Percentiles rank a stretch among this genome's conserved stretches.
Conservation (phyloP, 345 rosid genomes). For the Rubroshorea leprosula region DNA sequence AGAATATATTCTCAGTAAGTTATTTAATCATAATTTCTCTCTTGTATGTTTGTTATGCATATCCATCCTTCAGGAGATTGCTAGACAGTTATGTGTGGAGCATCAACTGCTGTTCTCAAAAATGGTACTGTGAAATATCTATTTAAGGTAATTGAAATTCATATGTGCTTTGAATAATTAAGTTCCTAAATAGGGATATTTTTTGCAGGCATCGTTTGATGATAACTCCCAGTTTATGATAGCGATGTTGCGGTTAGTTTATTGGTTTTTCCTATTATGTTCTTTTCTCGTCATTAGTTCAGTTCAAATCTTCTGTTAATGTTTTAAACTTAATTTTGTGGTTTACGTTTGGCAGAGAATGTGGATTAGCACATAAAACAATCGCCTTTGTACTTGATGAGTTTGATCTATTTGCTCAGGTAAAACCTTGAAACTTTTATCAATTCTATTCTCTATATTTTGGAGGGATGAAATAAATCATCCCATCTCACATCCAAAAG, state of each 20-base stretch:
- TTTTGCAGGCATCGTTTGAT: constrained; percentile 81
- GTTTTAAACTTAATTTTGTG: constrained; percentile 7
- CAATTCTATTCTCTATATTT: constrained; percentile 3
- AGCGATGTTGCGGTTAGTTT: constrained; percentile 71
- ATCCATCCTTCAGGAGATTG: constrained; percentile 57
- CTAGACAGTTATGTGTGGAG: constrained; percentile 81
- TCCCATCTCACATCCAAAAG: too few species aligned
- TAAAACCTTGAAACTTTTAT: constrained; percentile 24
- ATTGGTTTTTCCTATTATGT: not conserved
- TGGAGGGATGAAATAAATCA: too few species aligned
- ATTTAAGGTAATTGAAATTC: constrained; percentile 4
- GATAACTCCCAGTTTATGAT: constrained; percentile 85
- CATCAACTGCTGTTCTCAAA: constrained; percentile 79
- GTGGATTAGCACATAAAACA: constrained; percentile 94
- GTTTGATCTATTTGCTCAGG: constrained; percentile 95
- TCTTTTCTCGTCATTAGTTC: constrained; percentile 2
- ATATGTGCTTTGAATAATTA: constrained; percentile 8
- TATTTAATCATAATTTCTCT: not conserved
- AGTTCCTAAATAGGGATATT: constrained; percentile 17
- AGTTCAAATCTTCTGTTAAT: not conserved
- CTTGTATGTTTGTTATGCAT: constrained; percentile 15
- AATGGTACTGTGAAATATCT: constrained; percentile 42
- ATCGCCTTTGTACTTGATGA: constrained; percentile 79
- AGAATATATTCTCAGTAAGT: too few species aligned
- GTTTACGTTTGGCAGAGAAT: constrained; percentile 59